Conservation (phyloP, 2,329 filamentous ascomycete species). For the Fonsecaea pedrosoi region DNA sequence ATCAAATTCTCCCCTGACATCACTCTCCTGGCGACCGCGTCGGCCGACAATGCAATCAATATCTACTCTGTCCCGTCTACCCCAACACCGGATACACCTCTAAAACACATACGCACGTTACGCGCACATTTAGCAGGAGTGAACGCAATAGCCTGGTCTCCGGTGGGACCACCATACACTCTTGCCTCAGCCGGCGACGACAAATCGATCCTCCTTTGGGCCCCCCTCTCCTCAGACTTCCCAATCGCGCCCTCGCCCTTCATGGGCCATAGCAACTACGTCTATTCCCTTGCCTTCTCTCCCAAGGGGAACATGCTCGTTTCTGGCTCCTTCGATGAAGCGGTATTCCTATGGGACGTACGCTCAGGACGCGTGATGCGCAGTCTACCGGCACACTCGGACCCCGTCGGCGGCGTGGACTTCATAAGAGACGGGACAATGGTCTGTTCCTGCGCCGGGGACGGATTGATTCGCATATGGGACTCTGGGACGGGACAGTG, state of each 20-base stretch:
- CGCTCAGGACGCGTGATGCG: constrained; percentile 86
- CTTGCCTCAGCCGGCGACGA: constrained; percentile 93
- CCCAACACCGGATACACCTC: constrained; percentile 65
- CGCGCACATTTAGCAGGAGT: constrained; percentile 93
- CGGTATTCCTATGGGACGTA: constrained; percentile 96
- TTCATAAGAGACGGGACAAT: constrained; percentile 92
- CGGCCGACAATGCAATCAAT: constrained; percentile 87
- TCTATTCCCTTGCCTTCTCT: constrained; percentile 93
- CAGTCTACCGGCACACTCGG: constrained; percentile 89
- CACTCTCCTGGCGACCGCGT: constrained; percentile 85
- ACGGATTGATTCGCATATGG: constrained; percentile 93
- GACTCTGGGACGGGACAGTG: constrained; percentile 95
- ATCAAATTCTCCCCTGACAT: constrained; percentile 93
- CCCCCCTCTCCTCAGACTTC: constrained; percentile 66
- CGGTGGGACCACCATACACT: constrained; percentile 73
- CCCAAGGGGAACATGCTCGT: constrained; percentile 97
- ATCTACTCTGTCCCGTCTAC: constrained; percentile 64
- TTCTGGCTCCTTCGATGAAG: constrained; percentile 95
- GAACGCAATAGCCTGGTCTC: constrained; percentile 91
- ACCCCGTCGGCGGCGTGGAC: constrained; percentile 91
- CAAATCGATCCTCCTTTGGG: constrained; percentile 94
- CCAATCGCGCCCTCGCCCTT: constrained; percentile 60
- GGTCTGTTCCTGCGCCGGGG: constrained; percentile 87
- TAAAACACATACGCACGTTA: constrained; percentile 81
- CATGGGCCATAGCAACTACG: constrained; percentile 92